Conservation (phyloP, 331 rosid genomes). For the Phaseolus coccineus region DNA sequence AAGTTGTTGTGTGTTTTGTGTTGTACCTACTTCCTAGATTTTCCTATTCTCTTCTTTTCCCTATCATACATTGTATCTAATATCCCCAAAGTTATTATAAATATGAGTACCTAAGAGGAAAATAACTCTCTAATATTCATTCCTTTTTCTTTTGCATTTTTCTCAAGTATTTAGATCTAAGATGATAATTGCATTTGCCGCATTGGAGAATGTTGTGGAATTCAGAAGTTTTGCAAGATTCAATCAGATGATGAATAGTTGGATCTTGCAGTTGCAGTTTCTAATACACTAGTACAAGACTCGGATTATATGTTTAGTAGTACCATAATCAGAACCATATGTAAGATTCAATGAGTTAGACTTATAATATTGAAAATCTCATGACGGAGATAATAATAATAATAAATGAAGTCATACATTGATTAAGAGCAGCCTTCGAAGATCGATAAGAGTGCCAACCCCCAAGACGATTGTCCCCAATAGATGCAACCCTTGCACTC, state of each 20-base stretch:
- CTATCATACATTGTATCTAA: no score
- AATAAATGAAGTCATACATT: constrained; percentile 57
- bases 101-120: no score
- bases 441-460: constrained; percentile 98
- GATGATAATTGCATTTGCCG: constrained; percentile 15
- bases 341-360: neutral
- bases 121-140: no score
- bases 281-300: neutral
- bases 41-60: no score
- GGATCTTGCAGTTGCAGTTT: neutral
- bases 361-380: constrained; percentile 24
- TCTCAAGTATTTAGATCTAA: no score
- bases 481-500: constrained; percentile 95
- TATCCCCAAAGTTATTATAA: no score
- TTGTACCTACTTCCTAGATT: no score
- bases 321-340: neutral
- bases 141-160: no score
- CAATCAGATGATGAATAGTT: constrained; percentile 27
- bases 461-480: constrained; percentile 88
- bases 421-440: constrained; percentile 96
- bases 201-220: neutral
- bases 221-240: neutral
- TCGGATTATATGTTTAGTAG: neutral
- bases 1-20: no score
- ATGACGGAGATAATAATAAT: neutral